Conservation (phyloP, 2,329 filamentous ascomycete species). For the Pyrenophora seminiperda region DNA sequence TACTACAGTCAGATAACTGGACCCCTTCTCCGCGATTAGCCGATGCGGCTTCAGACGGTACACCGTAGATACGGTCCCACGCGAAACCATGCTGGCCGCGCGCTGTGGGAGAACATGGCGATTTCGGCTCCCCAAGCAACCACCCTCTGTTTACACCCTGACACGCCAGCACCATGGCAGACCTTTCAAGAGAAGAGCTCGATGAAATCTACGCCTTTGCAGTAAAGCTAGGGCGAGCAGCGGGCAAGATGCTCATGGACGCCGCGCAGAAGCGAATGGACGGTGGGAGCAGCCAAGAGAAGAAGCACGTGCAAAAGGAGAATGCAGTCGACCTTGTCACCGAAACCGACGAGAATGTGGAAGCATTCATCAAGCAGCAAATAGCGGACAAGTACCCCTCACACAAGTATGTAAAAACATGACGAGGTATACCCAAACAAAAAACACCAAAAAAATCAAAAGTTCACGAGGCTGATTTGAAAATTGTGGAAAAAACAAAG, state of each 20-base stretch:
- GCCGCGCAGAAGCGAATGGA: constrained; percentile 64
- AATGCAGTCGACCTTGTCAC: constrained; percentile 79
- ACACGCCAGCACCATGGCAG: constrained; percentile 25
- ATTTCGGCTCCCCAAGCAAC: neutral
- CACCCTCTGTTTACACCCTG: neutral
- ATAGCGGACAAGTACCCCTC: constrained; percentile 66
- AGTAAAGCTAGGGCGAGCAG: constrained; percentile 70
- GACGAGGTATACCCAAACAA: too few species aligned
- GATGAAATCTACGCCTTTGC: constrained; percentile 72
- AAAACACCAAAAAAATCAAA: too few species aligned
- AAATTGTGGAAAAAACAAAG: too few species aligned
- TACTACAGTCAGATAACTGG: neutral
- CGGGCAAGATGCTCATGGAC: constrained; percentile 69
- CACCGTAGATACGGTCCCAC: too few species aligned
- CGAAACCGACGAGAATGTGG: constrained; percentile 75
- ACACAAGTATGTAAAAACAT: constrained; percentile 62
- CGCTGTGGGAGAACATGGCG: neutral
- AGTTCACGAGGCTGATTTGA: too few species aligned
- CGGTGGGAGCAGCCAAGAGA: constrained; percentile 36
- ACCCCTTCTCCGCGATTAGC: constrained; percentile 6
- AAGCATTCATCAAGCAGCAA: constrained; percentile 68
- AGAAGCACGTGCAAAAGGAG: constrained; percentile 68
- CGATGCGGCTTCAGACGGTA: constrained; percentile 10
- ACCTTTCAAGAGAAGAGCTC: constrained; percentile 55
- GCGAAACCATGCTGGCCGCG: neutral